Base-by-base conservation (phyloP, 192 early-diverging fungal genomes). In the Coemansia asiatica region DNA sequence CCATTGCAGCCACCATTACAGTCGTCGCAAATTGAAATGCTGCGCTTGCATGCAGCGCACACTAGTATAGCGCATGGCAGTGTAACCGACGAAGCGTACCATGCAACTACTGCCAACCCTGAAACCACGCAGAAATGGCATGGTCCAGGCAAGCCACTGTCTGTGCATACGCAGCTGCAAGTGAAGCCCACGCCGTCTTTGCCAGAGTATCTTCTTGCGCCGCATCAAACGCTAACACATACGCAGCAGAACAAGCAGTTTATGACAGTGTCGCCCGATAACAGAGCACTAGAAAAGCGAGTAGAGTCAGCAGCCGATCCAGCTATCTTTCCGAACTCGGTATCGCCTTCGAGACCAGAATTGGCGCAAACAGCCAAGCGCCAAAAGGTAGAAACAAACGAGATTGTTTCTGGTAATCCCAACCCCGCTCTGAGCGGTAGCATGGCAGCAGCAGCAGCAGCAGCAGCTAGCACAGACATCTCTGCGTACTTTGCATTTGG, bases 401-500 rank as follows among this genome's bases (percentile, higher is more conserved):
- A n/a, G 16, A 3, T 6, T 10, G 8, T 18, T 6, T 29, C 26
- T 36, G 29, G 19, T 21, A 31, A 21, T 18, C 12, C 51, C 3
- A 25, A 12, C 13, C 16, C 33, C 19, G 47, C 47, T 10, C 21
- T 48, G 46, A 60, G 22, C 23, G 49, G 27, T 8, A 66, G 40
- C 40, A 49, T 21, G 18, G 28, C 25, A 65, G 54, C 38, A 28
- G 38, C 27, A 13, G 35, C 60, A 48, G 53, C 23, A 27, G 33
- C 21, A 2, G 28, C 3, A 15, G 44, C 53, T 21, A 44, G 40
- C 21, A 47, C 61, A 57, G 77, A 80, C 61, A 63, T 80, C 35
- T 74, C 72, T 27, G 56, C 68, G 22, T 80, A 68, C 54, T 68
- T 80, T 56, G 53, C 77, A 28, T 74, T 74, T 63, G 49, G 69